phyloP scores from a whole-genome alignment of 192 early-diverging fungal species.

The Coemansia sp. region DNA sequence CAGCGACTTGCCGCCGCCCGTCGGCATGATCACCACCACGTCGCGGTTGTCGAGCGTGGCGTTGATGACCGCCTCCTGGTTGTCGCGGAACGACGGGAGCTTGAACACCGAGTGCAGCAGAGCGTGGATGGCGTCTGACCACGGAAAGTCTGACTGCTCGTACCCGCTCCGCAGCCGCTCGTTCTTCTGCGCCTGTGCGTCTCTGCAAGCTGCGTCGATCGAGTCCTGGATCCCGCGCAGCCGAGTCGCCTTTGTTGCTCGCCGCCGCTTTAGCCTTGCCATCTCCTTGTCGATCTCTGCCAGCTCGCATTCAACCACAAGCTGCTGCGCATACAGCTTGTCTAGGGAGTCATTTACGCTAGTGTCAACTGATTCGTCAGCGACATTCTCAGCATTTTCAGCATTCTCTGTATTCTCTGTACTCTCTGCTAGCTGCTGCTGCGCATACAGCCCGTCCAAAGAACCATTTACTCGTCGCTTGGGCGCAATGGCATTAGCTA shows the following conservation, averaged over 20 bases:
- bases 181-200: constrained; percentile 22
- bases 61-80: constrained; percentile 57
- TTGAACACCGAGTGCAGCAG: constrained; percentile 53
- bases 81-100: constrained; percentile 51
- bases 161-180: constrained; percentile 40
- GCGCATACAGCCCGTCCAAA: constrained; percentile 1
- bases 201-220: constrained; percentile 22
- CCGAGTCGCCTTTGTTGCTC: constrained; percentile 12
- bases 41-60: constrained; percentile 58
- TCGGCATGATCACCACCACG: constrained; percentile 57
- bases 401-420: background rate
- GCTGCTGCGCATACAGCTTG: constrained; percentile 5
- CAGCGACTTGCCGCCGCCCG: constrained; percentile 59
- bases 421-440: constrained; percentile 18
- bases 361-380: too few relatives aligned
- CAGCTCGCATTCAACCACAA: constrained; percentile 20
- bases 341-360: too few relatives aligned
- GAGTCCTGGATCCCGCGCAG: constrained; percentile 8
- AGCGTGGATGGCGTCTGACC: constrained; percentile 50
- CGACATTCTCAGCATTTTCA: too few relatives aligned
- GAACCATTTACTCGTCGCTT: constrained; percentile 2
- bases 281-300: constrained; percentile 28
- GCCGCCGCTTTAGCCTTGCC: constrained; percentile 21
- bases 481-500: background rate
- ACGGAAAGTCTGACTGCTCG: constrained; percentile 49